Evolutionary conservation across 768 basidiomycete species (phyloP).

Genomic region (Lactarius sp.): DNA sequence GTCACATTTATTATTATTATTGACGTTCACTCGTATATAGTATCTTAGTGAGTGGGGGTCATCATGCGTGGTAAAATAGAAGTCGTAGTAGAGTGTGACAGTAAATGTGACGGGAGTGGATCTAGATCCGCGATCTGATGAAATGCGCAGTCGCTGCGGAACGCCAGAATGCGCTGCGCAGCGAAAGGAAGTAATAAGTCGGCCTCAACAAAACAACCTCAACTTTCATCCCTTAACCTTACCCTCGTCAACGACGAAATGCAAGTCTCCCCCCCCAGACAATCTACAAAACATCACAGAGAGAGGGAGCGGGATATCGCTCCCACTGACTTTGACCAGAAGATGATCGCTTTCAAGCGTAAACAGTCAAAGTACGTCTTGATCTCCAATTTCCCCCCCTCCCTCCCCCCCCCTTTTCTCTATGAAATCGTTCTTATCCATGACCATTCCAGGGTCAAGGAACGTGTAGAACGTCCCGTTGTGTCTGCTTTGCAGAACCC

Average conservation of each 20-base stretch:
- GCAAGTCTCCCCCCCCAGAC: conserved; percentile 1
- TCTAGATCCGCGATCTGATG: conserved; percentile 18
- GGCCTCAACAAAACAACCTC: background rate
- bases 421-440: background rate
- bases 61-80: conserved; percentile 52
- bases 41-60: conserved; percentile 58
- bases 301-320: conserved; percentile 35
- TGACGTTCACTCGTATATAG: conserved; percentile 30
- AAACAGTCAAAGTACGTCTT: conserved; percentile 51
- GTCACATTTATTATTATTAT: background rate
- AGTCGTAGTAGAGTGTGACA: background rate
- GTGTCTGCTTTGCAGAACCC: conserved; percentile 36
- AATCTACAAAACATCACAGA: conserved; percentile 32
- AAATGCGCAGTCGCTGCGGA: conserved; percentile 25
- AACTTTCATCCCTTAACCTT: background rate
- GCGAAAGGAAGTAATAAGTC: background rate
- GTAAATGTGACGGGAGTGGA: background rate
- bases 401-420: background rate
- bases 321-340: conserved; percentile 52
- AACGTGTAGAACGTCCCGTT: conserved; percentile 28
- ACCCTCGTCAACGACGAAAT: background rate
- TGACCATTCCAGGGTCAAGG: conserved; percentile 3
- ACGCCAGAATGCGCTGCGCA: background rate
- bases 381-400: background rate
- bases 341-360: conserved; percentile 62